A percentile compares a stretch with the other conserved stretches of the same genome.
phyloP scores from a whole-genome alignment of 495 filamentous ascomycete species.

The Lepidopterella palustris region DNA sequence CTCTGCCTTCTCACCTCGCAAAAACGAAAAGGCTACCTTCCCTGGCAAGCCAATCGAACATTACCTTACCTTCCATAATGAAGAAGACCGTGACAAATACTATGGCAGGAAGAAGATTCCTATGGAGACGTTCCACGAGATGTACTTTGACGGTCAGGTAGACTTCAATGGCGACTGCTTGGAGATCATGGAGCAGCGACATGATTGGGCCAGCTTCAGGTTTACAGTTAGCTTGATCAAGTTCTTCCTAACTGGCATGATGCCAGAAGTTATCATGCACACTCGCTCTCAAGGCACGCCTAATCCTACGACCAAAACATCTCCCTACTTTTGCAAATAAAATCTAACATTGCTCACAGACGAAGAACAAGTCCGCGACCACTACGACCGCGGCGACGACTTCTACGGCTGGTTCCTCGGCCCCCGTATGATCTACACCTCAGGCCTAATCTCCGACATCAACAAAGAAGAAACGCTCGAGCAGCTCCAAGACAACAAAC shows the following conservation, averaged over 20 bases:
- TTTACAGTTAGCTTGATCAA: slow-evolving; percentile 68
- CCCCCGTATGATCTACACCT: slow-evolving; percentile 87
- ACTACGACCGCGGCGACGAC: slow-evolving; percentile 85
- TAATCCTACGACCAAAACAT: neutral
- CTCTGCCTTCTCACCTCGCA: slow-evolving; percentile 63
- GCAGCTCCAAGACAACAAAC: slow-evolving; percentile 84
- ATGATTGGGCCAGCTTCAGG: slow-evolving; percentile 80
- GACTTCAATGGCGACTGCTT: slow-evolving; percentile 80
- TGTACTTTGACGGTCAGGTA: slow-evolving; percentile 80
- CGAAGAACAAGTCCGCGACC: slow-evolving; percentile 80
- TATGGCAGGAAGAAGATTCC: slow-evolving; percentile 73
- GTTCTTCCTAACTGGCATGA: slow-evolving; percentile 63
- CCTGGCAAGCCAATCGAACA: slow-evolving; percentile 76
- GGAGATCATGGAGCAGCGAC: slow-evolving; percentile 74
- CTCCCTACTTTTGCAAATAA: neutral
- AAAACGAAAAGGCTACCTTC: slow-evolving; percentile 68
- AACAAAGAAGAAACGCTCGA: slow-evolving; percentile 71
- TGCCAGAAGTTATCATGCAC: slow-evolving; percentile 73
- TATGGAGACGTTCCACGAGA: slow-evolving; percentile 81
- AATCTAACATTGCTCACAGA: slow-evolving; percentile 43
- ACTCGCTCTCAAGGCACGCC: slow-evolving; percentile 60
- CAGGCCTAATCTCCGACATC: slow-evolving; percentile 71
- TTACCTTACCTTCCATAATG: slow-evolving; percentile 78
- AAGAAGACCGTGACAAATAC: slow-evolving; percentile 64
- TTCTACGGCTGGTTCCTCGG: slow-evolving; percentile 88